These are phyloP conservation scores for Pythium guiyangense DNA, from an alignment of 352 stramenopile genomes.

Conservation along the genomic window DNA sequence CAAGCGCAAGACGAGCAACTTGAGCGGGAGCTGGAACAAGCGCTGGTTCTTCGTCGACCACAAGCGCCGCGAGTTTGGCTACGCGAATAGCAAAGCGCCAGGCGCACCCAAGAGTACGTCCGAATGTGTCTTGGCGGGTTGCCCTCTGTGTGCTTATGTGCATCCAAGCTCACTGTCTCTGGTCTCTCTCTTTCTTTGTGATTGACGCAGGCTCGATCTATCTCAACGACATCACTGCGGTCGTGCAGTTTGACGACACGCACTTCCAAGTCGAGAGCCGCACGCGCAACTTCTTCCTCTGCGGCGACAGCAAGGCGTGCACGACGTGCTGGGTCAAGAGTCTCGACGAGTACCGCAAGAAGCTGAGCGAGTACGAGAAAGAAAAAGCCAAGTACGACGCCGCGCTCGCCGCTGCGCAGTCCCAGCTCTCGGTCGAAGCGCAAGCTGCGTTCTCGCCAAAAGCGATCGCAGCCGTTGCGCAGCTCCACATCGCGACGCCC, in stretches of 20 bases:
- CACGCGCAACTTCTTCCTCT: constrained; percentile 83
- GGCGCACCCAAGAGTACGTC: constrained; percentile 41
- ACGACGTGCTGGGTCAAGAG: constrained; percentile 78
- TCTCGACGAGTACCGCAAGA: constrained; percentile 75
- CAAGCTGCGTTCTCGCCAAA: neutral
- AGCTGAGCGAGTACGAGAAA: constrained; percentile 65
- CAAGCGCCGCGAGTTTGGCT: constrained; percentile 71
- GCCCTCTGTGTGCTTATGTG: neutral
- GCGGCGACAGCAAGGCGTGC: constrained; percentile 79
- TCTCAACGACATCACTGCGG: constrained; percentile 82
- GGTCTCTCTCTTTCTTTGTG: neutral
- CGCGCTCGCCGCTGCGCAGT: constrained; percentile 7
- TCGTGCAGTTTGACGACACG: constrained; percentile 82
- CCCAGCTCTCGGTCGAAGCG: constrained; percentile 7
- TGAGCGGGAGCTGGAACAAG: constrained; percentile 80
- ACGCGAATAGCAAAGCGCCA: constrained; percentile 42
- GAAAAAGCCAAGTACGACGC: constrained; percentile 39
- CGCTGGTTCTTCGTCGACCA: constrained; percentile 85
- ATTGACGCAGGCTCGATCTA: constrained; percentile 63
- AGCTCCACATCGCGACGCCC: constrained; percentile 1
- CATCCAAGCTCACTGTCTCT: neutral
- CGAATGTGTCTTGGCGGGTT: neutral
- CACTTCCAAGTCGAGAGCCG: constrained; percentile 84
- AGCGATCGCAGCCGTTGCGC: neutral
- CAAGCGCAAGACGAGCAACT: constrained; percentile 80